A percentile compares a stretch with the other conserved stretches of the same genome.
These are phyloP conservation scores for Penicillium sp. DNA, from an alignment of 2,329 filamentous ascomycete genomes.

Conservation along the genomic window DNA sequence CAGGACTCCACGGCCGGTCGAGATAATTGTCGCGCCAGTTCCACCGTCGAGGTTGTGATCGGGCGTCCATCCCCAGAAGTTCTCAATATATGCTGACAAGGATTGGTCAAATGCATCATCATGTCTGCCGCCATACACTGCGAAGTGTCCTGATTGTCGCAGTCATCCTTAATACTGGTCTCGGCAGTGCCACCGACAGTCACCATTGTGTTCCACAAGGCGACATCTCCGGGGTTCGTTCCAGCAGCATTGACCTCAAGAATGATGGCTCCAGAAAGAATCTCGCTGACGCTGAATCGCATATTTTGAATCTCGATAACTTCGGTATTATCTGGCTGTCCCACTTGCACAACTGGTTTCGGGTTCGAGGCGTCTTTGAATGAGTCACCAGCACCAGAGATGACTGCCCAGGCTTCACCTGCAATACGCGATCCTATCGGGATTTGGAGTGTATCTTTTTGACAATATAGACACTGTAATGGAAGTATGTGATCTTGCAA, in stretches of 20 bases:
- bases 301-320: slow-evolving; percentile 48
- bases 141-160: slow-evolving; percentile 27
- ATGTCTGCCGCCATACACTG: slow-evolving; percentile 57
- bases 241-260: slow-evolving; percentile 47
- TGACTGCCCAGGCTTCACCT: slow-evolving; percentile 58
- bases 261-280: slow-evolving; percentile 44
- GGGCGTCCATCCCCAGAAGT: slow-evolving; percentile 58
- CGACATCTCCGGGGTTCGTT: slow-evolving; percentile 10
- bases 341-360: slow-evolving; percentile 36
- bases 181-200: slow-evolving; percentile 49
- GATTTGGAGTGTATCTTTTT: slow-evolving; percentile 72
- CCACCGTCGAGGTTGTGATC: slow-evolving; percentile 57
- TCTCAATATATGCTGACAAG: slow-evolving; percentile 60
- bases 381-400: slow-evolving; percentile 40
- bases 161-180: slow-evolving; percentile 36
- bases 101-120: slow-evolving; percentile 57
- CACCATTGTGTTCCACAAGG: slow-evolving; percentile 53
- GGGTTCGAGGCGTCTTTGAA: slow-evolving; percentile 38
- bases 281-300: slow-evolving; percentile 40
- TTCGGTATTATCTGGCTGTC: slow-evolving; percentile 39
- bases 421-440: slow-evolving; percentile 65
- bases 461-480: slow-evolving; percentile 75
- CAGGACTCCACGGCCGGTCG: slow-evolving; percentile 49
- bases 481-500: slow-evolving; percentile 69
- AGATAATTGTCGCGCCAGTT: slow-evolving; percentile 36